Evolutionary conservation across 2,329 filamentous ascomycete genomes (phyloP), one percentile per base, ranked within the genome.

Genomic region (Diaporthe humulicola): DNA sequence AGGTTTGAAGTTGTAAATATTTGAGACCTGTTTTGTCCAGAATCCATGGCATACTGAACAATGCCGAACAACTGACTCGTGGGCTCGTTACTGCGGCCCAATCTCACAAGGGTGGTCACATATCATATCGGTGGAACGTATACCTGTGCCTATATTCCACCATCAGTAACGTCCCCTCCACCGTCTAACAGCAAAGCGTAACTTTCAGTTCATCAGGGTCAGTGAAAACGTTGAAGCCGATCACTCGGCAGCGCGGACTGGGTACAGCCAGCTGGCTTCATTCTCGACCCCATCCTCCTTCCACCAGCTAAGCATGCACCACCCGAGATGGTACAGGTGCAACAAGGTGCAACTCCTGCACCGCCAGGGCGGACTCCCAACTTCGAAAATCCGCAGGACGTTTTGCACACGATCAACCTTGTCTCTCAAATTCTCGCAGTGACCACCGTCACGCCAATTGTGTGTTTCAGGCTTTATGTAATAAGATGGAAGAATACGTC

Each of bases 301-400:
- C 6, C 17, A 15, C 25, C n/a, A 40, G 7, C 22, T 52, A 52
- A 67, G 64, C 64, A 69, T 69, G 64, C 64, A 54, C 48, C 15
- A 7, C 15, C 7, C 14, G 45, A 54, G 33, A 69, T 69, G 64
- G 33, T 33, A 1, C 33, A 52, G 19, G 48, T 64, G n/a, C 40
- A 73, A 40, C 58, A 73, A 69, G 71, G 71, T 57, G 71, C 33
- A 36, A 67, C 71, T 69, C 71, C 71, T 57, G 54, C 71, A 22
- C 71, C 71, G 38, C 71, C 71, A 48, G 71, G 71, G 22, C 36
- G 36, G 28, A 33, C 38, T 17, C 71, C 71, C 14, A 50, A 73
- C 10, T 50, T 73, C 38, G 71, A 56, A 14, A 17, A 69, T 33
- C 71, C 71, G 19, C 60, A 73, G 56, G 71, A 73, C n/a, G 71